Base-by-base conservation (phyloP, 352 stramenopile species). In the Pythium periplocum region DNA sequence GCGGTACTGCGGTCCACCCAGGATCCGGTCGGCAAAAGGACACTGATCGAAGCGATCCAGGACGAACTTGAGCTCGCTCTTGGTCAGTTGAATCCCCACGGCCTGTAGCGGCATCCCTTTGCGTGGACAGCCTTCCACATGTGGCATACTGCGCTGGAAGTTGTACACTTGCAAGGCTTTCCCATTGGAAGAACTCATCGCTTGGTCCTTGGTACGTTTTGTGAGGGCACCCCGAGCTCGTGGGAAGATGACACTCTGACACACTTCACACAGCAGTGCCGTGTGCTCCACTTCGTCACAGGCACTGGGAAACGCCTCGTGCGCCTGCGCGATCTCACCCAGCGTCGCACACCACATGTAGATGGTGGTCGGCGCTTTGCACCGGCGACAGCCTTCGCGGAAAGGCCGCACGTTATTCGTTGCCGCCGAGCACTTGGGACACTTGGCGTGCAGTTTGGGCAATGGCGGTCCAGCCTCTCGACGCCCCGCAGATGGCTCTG, bases 41-140 rank as follows among this genome's bases (percentile, higher is more conserved):
- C 85, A 95, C 43, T 78, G 73, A 6, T 74, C 69, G 38, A 95
- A 87, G 17, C 85, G 77, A 35, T 95, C 83, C 36, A 78, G 65
- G 9, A 91, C 76, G 64, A 95, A 95, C 55, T 91, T 89, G 30
- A 95, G 69, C 55, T 95, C 85, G 57, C 83, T 93, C 66, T 88
- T 91, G 0, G 85, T 83, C 34, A 95, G 59, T 33, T 86, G 78
- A 44, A 95, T 76, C 4, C 78, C 57, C 2, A 90, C 57, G 0
- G 68, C 61, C 34, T 86, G 75, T 34, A 93, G 46, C 4, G 85
- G 85, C 85, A 90, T 95, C n/a, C 82, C 82, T 45, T 87, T 86
- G 32, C 85, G 72, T 32, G 73, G 56, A 60, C 85, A 95, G 2
- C 85, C 83, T 38, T 91, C 74, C n/a, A 94, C 79, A 55, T 95